Percentiles rank a stretch among this genome's conserved stretches.
These are phyloP conservation scores for Ochromonadaceae sp. DNA, from an alignment of 352 stramenopile genomes.

Conservation along the genomic window DNA sequence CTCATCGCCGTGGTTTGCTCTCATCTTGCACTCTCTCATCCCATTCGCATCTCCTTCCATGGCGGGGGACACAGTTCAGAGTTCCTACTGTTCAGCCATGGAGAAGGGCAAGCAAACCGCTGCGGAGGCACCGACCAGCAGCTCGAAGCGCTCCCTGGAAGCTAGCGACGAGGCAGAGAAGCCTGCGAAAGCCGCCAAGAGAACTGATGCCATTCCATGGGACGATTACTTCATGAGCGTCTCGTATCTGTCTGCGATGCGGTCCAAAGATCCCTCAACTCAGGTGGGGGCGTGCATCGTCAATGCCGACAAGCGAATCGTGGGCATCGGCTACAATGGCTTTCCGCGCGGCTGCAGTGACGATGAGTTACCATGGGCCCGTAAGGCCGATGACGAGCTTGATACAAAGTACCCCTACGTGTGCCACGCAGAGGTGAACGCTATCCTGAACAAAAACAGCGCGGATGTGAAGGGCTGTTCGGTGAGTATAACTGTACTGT, in stretches of 20 bases:
- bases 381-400: constrained; percentile 48
- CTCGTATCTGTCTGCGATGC: constrained; percentile 93
- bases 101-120: too few species aligned
- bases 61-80: too few species aligned
- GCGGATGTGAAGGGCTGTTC: constrained; percentile 74
- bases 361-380: constrained; percentile 80
- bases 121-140: too few species aligned
- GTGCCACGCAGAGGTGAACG: constrained; percentile 96
- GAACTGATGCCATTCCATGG: constrained; percentile 80
- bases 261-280: constrained; percentile 96
- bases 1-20: too few species aligned
- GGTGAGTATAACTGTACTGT: constrained; percentile 27
- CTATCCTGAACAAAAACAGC: constrained; percentile 95
- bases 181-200: too few species aligned
- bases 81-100: too few species aligned
- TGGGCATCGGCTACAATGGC: constrained; percentile 97
- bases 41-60: too few species aligned
- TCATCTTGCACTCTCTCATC: too few species aligned
- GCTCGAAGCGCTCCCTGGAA: too few species aligned
- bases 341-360: constrained; percentile 89
- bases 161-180: too few species aligned
- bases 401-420: constrained; percentile 95
- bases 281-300: constrained; percentile 93
- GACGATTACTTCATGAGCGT: constrained; percentile 98
- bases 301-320: constrained; percentile 81